Conservation (phyloP, 2,329 filamentous ascomycete species). For the Fusarium drepaniforme region DNA sequence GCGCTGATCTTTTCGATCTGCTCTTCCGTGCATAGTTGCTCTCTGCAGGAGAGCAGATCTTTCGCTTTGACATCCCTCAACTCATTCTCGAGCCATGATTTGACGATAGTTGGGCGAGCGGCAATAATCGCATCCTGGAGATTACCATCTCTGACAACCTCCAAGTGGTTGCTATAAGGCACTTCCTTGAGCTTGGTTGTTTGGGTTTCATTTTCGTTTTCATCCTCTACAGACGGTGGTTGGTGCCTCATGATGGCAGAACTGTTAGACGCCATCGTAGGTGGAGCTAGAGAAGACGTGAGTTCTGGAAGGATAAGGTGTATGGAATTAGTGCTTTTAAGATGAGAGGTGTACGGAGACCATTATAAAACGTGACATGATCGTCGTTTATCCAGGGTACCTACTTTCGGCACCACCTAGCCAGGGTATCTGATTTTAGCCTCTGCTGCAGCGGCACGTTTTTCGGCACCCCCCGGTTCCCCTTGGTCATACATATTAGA, state of each 20-base stretch:
- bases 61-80: not conserved
- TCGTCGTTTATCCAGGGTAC: not conserved
- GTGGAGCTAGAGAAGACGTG: not conserved
- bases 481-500: not conserved
- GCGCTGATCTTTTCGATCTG: not conserved
- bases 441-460: not conserved
- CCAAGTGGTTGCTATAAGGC: not conserved
- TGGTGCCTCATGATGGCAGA: not conserved
- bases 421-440: not conserved
- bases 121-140: not conserved
- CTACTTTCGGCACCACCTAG: not conserved
- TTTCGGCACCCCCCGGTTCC: not conserved
- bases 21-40: not conserved
- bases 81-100: conserved; percentile 2
- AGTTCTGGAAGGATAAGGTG: not conserved
- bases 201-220: not conserved
- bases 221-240: not conserved
- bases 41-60: not conserved
- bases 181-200: not conserved
- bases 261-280: not conserved
- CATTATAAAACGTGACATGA: not conserved
- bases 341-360: not conserved
- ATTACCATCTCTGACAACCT: not conserved
- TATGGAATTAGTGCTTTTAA: not conserved
- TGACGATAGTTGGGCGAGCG: not conserved